Evolutionary conservation across 805 yeast genomes (phyloP).

Genomic region (Kockiozyma suomiensis): DNA sequence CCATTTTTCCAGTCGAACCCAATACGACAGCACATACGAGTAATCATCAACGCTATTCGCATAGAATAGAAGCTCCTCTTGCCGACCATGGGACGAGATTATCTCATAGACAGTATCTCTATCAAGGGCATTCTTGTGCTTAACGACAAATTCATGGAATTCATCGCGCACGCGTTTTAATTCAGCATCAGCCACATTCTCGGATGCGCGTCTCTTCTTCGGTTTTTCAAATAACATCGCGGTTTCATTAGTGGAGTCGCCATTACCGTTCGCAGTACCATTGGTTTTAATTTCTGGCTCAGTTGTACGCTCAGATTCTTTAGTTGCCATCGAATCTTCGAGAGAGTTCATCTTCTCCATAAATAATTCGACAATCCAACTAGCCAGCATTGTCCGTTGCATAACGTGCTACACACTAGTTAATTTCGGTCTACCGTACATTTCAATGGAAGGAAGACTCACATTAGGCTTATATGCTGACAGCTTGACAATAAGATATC

Average conservation of each 20-base stretch:
- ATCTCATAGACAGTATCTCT: slow-evolving; percentile 70
- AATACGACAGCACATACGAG: slow-evolving; percentile 66
- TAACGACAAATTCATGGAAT: slow-evolving; percentile 54
- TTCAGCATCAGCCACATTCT: slow-evolving; percentile 38
- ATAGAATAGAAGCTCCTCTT: slow-evolving; percentile 62
- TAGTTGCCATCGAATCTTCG: slow-evolving; percentile 44
- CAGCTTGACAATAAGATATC: slow-evolving; percentile 52
- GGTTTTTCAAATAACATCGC: slow-evolving; percentile 45
- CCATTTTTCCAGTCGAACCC: slow-evolving; percentile 76
- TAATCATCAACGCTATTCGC: slow-evolving; percentile 71
- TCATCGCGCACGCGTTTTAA: slow-evolving; percentile 39
- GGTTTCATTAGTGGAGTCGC: slow-evolving; percentile 14
- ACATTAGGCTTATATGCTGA: slow-evolving; percentile 25
- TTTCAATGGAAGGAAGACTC: background rate
- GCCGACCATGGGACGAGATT: slow-evolving; percentile 65
- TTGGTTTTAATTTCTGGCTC: slow-evolving; percentile 13
- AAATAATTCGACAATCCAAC: slow-evolving; percentile 67
- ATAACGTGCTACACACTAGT: slow-evolving; percentile 37
- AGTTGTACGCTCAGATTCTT: slow-evolving; percentile 28
- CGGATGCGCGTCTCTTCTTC: slow-evolving; percentile 39
- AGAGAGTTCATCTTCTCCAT: slow-evolving; percentile 51
- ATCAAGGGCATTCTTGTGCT: slow-evolving; percentile 58
- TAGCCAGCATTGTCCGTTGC: slow-evolving; percentile 57
- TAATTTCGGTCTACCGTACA: background rate
- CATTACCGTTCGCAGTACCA: slow-evolving; percentile 15